Evolutionary conservation across 768 basidiomycete species (phyloP), one percentile per base, ranked within the genome.

Genomic region (Kwoniella shandongensis): DNA sequence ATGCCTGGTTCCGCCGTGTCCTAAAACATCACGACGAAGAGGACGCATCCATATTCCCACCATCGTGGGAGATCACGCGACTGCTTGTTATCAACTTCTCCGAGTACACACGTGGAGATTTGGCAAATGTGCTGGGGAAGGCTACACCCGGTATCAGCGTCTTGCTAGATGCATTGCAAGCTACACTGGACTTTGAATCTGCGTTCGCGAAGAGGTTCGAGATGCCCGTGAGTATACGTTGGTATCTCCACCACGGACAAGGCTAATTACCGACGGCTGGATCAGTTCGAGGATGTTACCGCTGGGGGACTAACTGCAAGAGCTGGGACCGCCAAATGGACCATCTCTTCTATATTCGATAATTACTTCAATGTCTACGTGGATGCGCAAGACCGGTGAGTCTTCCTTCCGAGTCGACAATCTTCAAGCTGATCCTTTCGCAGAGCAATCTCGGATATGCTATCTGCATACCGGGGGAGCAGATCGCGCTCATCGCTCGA

Each of bases 341-440:
- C 86, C 0, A 88, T 99, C 39, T 88, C 91, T 0, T 82, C 87
- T n/a, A 86, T 90, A 4, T 97, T 97, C 70, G 94, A 97, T 59
- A 83, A 88, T 0, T 88, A 96, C 76, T 89, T 98, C 81, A 81
- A 84, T 23, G 85, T 99, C 36, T 98, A 94, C 67, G 87, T 98
- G 41, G 90, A 96, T 54, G 92, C 96, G 29, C 96, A 98, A 73
- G 91, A 97, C 81, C 91, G 87, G 91, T 90, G 61, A 32, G 82
- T 42, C 3, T 35, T 10, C 39, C 44, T 12, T 4, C 22, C n/a
- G n/a, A n/a, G n/a, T n/a, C n/a, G n/a, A n/a, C n/a, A n/a, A n/a
- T n/a, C n/a, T 13, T 12, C 11, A 41, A 7, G 18, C 44, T 48
- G 26, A 54, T 25, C 20, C 4, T 15, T 20, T 30, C 23, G 26